Base-by-base conservation (phyloP, 495 filamentous ascomycete genomes). In the Podospora appendiculata region DNA sequence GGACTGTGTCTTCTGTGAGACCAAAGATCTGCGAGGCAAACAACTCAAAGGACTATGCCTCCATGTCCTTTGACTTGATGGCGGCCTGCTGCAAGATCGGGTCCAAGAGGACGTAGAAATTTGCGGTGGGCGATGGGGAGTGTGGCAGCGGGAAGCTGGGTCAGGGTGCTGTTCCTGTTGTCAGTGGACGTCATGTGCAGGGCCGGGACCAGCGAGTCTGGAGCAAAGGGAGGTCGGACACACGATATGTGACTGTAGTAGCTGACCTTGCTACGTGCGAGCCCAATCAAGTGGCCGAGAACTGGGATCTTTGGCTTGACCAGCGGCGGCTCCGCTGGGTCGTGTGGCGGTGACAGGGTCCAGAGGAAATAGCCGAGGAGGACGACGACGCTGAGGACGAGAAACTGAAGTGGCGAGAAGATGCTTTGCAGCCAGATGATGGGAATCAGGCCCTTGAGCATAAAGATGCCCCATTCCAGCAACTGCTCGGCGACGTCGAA, bases 141-240 rank as follows among this genome's bases (percentile, higher is more conserved):
- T 1, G 72, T 76, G 58, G 66, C 70, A 40, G 67, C 63, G 11
- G 71, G 63, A 8, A 66, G 57, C 5, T 52, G 44, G 8, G 41
- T 14, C 8, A 16, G 8, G 41, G 36, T 47, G 7, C 2, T 40
- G 18, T 13, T 32, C 40, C 36, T 47, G 45, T 18, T 32, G 18
- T 12, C 41, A 38, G 36, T 13, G 9, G 3, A 38, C 1, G 13
- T 38, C 34, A 36, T 38, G 36, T 8, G 9, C 2, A 38, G 9
- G 7, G 10, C 13, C 13, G 36, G 36, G 36, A 13, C 10, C 36
- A 13, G 36, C 13, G 8, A 38, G 36, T 25, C 25, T 5, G 7
- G 8, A 38, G 2, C 7, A 7, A 7, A 10, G 8, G 13, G 36
- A 41, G 34, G 46, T 48, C 19, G 18, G 25, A 25, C 25, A 25